Percentiles rank a stretch among this genome's conserved stretches.
Conservation (phyloP, 2,329 filamentous ascomycete genomes). For the Ceratocystis papillata region DNA sequence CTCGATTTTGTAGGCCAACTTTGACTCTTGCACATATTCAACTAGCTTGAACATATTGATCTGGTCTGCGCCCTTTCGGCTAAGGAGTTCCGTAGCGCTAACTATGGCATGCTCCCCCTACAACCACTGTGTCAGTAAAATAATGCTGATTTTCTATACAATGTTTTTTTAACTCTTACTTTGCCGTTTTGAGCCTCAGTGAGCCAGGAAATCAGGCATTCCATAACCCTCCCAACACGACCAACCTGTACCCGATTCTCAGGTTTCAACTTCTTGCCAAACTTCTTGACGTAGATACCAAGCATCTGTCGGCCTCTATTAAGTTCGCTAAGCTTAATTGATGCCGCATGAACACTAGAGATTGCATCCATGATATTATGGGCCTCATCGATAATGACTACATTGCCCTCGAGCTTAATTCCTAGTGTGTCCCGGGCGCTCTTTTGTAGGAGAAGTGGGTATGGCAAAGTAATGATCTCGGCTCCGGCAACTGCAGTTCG, state of each 20-base stretch:
- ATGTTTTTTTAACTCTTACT: slow-evolving; percentile 32
- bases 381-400: slow-evolving; percentile 94
- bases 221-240: slow-evolving; percentile 72
- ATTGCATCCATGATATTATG: slow-evolving; percentile 97
- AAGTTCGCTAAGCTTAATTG: slow-evolving; percentile 63
- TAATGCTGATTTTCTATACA: background rate
- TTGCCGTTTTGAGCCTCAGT: slow-evolving; percentile 41
- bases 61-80: slow-evolving; percentile 80
- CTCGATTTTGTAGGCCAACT: slow-evolving; percentile 87
- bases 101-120: slow-evolving; percentile 54
- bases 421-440: slow-evolving; percentile 78
- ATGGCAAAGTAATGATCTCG: slow-evolving; percentile 86
- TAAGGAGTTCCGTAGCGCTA: slow-evolving; percentile 59
- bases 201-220: slow-evolving; percentile 63
- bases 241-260: slow-evolving; percentile 86
- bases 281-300: slow-evolving; percentile 71
- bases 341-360: slow-evolving; percentile 70
- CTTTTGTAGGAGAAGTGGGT: slow-evolving; percentile 78
- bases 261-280: slow-evolving; percentile 78
- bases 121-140: background rate
- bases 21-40: slow-evolving; percentile 80
- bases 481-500: slow-evolving; percentile 68
- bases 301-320: slow-evolving; percentile 63
- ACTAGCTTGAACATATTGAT: slow-evolving; percentile 88
- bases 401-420: slow-evolving; percentile 72